Evolutionary conservation across 2,329 filamentous ascomycete species (phyloP), one percentile per base, ranked within the genome.

Genomic region (Fusarium humuli): DNA sequence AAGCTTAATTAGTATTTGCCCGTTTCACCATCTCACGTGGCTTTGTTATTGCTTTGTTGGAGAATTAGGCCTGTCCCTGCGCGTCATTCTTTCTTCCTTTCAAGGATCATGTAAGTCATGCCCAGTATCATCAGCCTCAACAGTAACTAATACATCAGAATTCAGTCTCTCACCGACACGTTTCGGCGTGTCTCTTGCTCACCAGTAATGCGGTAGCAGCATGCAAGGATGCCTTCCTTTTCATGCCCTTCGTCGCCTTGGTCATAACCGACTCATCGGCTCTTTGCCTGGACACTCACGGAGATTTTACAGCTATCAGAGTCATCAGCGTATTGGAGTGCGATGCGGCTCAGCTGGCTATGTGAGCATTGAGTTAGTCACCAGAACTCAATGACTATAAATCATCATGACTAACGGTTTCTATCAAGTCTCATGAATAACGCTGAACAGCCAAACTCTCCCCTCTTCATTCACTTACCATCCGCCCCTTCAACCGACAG

Each of bases 401-500:
- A 20, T 4, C 10, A 30, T 20, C 13, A 16, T 57, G n/a, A 41
- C 76, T 78, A 22, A 78, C 65, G 13, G 12, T 41, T 25, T 9
- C 18, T 3, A 25, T 6, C 14, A 61, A 88, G 86, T 71, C 79
- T 89, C 48, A 81, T 87, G 72, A 86, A 88, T 66, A 61, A 85
- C 25, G 57, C 65, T 14, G 74, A 79, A 6, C 73, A 82, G 20
- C 72, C 77, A 1, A 74, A 78, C 14, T 76, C 79, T 2, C 84
- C 87, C 3, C 74, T 91, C 44, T 75, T 89, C 16, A 77, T 91
- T 44, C 86, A 89, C 74, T 77, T 91, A 1, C 88, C 88, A 8
- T 81, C 86, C 0, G 82, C 81, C 47, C 79, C 85, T 14, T 76
- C 78, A 32, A 62, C 64, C 10, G 63, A 78, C 53, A 65, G 70